phyloP scores from a whole-genome alignment of 148 eudicot species.

The Cornus suecica region DNA sequence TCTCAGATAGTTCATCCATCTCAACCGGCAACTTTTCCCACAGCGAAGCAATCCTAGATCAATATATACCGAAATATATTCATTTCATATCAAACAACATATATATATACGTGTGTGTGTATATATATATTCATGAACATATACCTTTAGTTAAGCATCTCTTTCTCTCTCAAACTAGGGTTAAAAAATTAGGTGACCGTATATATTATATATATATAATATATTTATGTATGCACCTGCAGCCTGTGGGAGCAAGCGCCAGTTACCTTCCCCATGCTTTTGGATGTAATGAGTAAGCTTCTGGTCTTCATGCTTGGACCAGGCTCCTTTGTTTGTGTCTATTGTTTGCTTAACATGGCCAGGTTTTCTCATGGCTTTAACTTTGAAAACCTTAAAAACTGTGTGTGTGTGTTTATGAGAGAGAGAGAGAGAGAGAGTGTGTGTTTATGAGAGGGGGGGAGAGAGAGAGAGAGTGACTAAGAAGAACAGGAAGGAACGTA shows the following conservation, averaged over 20 bases:
- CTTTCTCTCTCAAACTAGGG: too few species aligned
- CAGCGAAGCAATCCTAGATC: slow-evolving; percentile 18
- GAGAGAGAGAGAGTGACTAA: neutral
- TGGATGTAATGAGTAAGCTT: slow-evolving; percentile 26
- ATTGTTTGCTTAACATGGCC: slow-evolving; percentile 18
- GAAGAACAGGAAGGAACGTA: neutral
- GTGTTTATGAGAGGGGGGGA: neutral
- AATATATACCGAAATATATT: neutral
- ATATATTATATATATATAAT: too few species aligned
- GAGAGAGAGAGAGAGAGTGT: neutral
- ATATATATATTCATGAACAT: too few species aligned
- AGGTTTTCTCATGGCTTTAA: slow-evolving; percentile 22
- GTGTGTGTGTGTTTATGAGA: neutral
- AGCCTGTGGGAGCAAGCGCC: slow-evolving; percentile 31
- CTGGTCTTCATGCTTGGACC: slow-evolving; percentile 38
- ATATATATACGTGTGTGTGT: too few species aligned
- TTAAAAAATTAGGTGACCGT: too few species aligned
- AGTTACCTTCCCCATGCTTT: slow-evolving; percentile 30
- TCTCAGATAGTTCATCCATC: slow-evolving; percentile 23
- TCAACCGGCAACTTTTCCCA: slow-evolving; percentile 27
- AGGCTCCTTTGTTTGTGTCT: slow-evolving; percentile 31
- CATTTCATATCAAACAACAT: too few species aligned
- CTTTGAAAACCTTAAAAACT: neutral
- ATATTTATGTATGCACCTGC: too few species aligned
- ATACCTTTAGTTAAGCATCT: neutral